A percentile compares a stretch with the other conserved stretches of the same genome.
phyloP scores from a whole-genome alignment of 208 protist species.

The Crithidia mellificae region DNA sequence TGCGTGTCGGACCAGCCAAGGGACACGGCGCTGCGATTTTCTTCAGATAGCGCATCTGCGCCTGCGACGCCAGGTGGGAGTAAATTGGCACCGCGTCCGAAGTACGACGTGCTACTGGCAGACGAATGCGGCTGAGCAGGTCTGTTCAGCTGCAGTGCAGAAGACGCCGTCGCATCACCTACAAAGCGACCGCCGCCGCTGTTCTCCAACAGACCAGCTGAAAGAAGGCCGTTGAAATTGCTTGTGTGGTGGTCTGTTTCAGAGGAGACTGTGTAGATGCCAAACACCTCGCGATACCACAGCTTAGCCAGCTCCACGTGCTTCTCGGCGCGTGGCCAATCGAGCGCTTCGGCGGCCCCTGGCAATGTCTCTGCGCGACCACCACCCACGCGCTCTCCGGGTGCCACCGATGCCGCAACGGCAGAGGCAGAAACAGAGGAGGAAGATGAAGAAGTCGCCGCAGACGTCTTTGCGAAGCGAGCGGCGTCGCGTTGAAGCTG shows the following conservation, averaged over 20 bases:
- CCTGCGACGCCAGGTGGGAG: slow-evolving; percentile 1
- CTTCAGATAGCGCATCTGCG: not conserved
- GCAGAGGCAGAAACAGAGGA: not conserved
- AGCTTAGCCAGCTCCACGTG: slow-evolving; percentile 47
- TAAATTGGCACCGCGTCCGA: slow-evolving; percentile 23
- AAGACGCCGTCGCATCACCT: not conserved
- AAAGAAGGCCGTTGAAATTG: no score
- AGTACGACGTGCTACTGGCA: slow-evolving; percentile 20
- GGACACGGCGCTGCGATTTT: no score
- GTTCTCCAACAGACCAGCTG: no score
- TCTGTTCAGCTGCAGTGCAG: slow-evolving; percentile 19
- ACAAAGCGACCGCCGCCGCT: no score
- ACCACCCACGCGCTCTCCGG: no score
- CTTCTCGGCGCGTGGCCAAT: slow-evolving; percentile 25
- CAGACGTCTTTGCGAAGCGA: slow-evolving; percentile 12
- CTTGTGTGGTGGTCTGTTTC: not conserved
- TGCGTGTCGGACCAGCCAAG: no score
- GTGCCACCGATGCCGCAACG: no score
- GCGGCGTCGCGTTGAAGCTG: slow-evolving; percentile 42
- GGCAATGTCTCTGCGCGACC: no score
- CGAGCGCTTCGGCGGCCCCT: slow-evolving; percentile 2
- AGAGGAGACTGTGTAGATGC: slow-evolving; percentile 38
- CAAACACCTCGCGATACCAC: slow-evolving; percentile 59
- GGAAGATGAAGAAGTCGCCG: not conserved
- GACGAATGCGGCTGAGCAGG: slow-evolving; percentile 21